Evolutionary conservation across 2,329 filamentous ascomycete species (phyloP).

Genomic region (Trichoderma simmonsii): DNA sequence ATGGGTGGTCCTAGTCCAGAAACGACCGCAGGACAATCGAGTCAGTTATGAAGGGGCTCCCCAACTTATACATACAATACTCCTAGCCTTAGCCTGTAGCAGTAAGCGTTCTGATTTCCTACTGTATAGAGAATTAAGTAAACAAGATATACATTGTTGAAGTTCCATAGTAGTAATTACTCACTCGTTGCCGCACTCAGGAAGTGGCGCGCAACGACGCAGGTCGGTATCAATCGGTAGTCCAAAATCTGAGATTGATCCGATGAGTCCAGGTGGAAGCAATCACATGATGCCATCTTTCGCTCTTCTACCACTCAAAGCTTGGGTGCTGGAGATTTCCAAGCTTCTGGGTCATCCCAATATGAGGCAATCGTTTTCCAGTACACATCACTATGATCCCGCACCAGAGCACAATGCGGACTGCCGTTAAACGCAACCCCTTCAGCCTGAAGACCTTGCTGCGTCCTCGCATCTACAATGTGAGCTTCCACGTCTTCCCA

Average conservation of each 20-base stretch:
- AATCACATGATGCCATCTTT: not conserved
- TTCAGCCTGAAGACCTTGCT: not conserved
- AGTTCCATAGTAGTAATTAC: no score
- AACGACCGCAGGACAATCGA: not conserved
- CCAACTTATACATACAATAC: not conserved
- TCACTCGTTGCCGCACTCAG: no score
- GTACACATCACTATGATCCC: not conserved
- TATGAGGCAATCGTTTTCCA: not conserved
- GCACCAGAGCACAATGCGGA: not conserved
- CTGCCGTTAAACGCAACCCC: not conserved
- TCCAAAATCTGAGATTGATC: no score
- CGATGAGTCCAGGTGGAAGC: not conserved
- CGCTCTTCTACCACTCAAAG: not conserved
- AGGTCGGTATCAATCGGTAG: no score
- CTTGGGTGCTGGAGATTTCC: accelerated
- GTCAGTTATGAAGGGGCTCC: not conserved
- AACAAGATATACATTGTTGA: no score
- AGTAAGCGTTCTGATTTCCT: not conserved
- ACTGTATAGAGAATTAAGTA: no score
- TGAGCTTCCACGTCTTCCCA: not conserved
- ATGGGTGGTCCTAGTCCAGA: not conserved
- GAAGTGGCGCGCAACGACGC: no score
- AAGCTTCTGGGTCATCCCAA: not conserved
- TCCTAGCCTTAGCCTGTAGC: not conserved
- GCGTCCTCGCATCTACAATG: not conserved